Evolutionary conservation across 2,329 filamentous ascomycete genomes (phyloP), one percentile per base, ranked within the genome.

Genomic region (Microdochium bolleyi): DNA sequence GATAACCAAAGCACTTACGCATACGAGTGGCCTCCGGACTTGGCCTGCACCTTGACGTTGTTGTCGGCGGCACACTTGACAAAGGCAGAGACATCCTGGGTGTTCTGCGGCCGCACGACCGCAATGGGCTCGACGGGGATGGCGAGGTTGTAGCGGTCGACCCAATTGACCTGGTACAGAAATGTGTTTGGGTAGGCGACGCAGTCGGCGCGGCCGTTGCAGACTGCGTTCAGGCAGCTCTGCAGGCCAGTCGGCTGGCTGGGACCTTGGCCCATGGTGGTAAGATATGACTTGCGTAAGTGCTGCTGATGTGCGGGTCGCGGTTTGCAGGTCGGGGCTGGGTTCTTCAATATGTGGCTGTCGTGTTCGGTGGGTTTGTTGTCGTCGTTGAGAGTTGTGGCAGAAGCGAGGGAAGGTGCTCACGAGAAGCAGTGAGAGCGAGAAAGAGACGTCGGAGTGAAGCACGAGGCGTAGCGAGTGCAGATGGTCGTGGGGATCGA

Each of bases 11-110:
- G 14, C 37, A 55, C 74, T 59, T 63, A 79, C 77, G 72, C 82
- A 56, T 83, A 87, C 0, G 81, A 85, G 60, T 87, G 84, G 0
- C 84, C 84, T 3, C 83, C 84, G 1, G 80, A 83, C 57, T 75
- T 79, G 22, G 83, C 77, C 61, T 85, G 82, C 0, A 86, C 80
- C 57, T 79, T 77, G 51, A 79, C 64, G 5, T 68, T 67, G 53
- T 71, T 68, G 24, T 73, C 56, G 2, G 62, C 69, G 4, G 82
- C 83, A 60, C 83, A 86, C 50, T 77, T 74, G 38, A 87, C 73
- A 14, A 81, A 77, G 21, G 68, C 74, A 1, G 80, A 73, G 2
- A 86, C 76, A 52, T 85, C 78, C 22, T 76, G 64, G 11, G 74
- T 69, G 0, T 68, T 79, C 4, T 69, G 65, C 0, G 83, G 83